Evolutionary conservation across 495 filamentous ascomycete species (phyloP).

Genomic region (Aspergillus haitiensis): DNA sequence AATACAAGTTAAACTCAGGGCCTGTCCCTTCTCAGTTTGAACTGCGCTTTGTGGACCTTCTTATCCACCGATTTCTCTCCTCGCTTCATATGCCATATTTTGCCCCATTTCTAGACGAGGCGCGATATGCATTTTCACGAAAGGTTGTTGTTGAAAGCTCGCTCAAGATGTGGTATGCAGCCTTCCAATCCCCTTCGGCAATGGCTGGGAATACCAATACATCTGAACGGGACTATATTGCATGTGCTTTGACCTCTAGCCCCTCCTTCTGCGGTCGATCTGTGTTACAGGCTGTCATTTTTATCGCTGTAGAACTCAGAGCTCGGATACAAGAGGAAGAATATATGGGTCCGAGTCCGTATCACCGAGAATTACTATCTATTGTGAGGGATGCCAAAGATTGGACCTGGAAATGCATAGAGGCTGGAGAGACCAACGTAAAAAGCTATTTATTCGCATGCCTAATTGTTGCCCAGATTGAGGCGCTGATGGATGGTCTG

Average conservation of each 20-base stretch:
- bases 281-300: conserved; percentile 40
- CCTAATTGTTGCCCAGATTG: conserved; percentile 45
- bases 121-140: conserved; percentile 51
- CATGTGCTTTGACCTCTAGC: conserved; percentile 43
- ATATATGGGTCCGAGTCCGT: conserved; percentile 38
- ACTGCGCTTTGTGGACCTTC: conserved; percentile 40
- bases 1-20: conserved; percentile 14
- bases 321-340: conserved; percentile 53
- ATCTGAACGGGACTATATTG: conserved; percentile 37
- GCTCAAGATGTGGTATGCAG: conserved; percentile 49
- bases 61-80: conserved; percentile 47
- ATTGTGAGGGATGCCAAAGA: conserved; percentile 46
- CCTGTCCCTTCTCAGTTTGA: conserved; percentile 34
- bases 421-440: conserved; percentile 57
- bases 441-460: conserved; percentile 52
- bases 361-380: conserved; percentile 49
- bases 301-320: conserved; percentile 50
- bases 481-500: conserved; percentile 41
- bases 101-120: conserved; percentile 33
- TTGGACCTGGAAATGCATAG: conserved; percentile 44
- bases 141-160: conserved; percentile 48
- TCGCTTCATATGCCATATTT: conserved; percentile 54
- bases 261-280: conserved; percentile 49
- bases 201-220: conserved; percentile 21
- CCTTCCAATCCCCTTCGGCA: conserved; percentile 35